These are phyloP conservation scores for Fusarium setosum DNA, from an alignment of 2,329 filamentous ascomycete species.

Conservation along the genomic window DNA sequence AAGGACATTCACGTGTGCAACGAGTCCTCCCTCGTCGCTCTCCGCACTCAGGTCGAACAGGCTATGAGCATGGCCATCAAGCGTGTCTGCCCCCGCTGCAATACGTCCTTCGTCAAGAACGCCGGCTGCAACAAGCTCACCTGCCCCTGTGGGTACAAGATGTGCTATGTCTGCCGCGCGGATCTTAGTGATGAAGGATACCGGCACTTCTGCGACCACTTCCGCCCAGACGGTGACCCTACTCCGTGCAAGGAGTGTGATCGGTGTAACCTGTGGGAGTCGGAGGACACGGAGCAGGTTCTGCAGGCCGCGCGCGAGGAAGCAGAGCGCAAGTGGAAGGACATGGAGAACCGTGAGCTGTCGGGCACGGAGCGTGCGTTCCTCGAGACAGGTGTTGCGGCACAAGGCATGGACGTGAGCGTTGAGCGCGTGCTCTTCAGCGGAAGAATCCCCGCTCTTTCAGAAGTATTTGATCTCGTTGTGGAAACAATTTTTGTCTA, in stretches of 20 bases:
- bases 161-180: slow-evolving; percentile 96
- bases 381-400: slow-evolving; percentile 64
- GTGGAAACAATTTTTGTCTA: slow-evolving; percentile 57
- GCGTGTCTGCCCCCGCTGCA: slow-evolving; percentile 91
- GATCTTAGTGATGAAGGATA: slow-evolving; percentile 83
- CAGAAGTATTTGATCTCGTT: slow-evolving; percentile 59
- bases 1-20: slow-evolving; percentile 90
- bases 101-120: slow-evolving; percentile 91
- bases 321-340: slow-evolving; percentile 78
- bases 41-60: slow-evolving; percentile 90
- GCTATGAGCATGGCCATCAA: slow-evolving; percentile 95
- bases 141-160: slow-evolving; percentile 94
- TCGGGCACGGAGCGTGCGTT: slow-evolving; percentile 66
- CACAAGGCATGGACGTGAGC: slow-evolving; percentile 37
- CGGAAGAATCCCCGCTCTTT: slow-evolving; percentile 51
- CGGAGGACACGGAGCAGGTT: slow-evolving; percentile 77
- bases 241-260: slow-evolving; percentile 82
- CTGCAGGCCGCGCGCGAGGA: slow-evolving; percentile 76
- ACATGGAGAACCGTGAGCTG: slow-evolving; percentile 69
- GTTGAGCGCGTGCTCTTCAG: slow-evolving; percentile 48
- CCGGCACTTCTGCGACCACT: slow-evolving; percentile 95
- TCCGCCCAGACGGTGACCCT: slow-evolving; percentile 81
- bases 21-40: slow-evolving; percentile 82
- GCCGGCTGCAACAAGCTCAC: slow-evolving; percentile 97
- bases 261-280: slow-evolving; percentile 82